Evolutionary conservation across 1,139 yeast genomes (phyloP).

Genomic region (Kazachstania sp.): DNA sequence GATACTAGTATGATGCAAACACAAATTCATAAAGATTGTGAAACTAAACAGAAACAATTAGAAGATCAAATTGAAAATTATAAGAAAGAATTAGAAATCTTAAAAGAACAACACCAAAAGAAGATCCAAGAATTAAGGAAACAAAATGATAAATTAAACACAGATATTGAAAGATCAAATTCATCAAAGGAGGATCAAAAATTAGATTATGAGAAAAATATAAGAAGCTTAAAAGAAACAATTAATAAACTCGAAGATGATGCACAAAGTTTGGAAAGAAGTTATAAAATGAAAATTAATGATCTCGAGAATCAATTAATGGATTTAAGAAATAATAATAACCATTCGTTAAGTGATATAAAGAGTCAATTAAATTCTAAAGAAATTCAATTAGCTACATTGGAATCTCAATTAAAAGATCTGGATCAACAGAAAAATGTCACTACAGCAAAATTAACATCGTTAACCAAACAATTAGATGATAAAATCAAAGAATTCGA

Average conservation of each 20-base stretch:
- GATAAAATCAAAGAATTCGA: slow-evolving; percentile 2
- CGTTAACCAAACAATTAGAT: slow-evolving; percentile 8
- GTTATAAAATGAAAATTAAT: slow-evolving; percentile 2
- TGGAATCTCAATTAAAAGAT: slow-evolving; percentile 1
- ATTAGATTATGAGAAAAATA: not conserved
- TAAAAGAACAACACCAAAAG: slow-evolving; percentile 2
- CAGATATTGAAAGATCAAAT: not conserved
- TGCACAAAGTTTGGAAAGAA: not conserved
- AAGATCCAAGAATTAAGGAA: slow-evolving; percentile 3
- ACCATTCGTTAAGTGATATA: not conserved
- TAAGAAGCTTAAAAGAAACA: not conserved
- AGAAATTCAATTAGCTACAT: not conserved
- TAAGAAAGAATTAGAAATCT: not conserved
- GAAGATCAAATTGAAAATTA: not conserved
- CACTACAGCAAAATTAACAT: slow-evolving; percentile 11
- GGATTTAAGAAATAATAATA: not conserved
- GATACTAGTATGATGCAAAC: not conserved
- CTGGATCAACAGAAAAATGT: not conserved
- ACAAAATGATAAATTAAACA: not conserved
- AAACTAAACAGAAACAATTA: not conserved
- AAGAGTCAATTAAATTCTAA: not conserved
- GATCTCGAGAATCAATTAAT: not conserved
- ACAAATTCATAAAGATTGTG: slow-evolving; percentile 3
- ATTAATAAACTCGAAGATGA: not conserved
- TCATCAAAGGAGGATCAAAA: not conserved